These are phyloP conservation scores for Malassezia psittaci DNA, from an alignment of 1,284 basidiomycete species.

Conservation along the genomic window DNA sequence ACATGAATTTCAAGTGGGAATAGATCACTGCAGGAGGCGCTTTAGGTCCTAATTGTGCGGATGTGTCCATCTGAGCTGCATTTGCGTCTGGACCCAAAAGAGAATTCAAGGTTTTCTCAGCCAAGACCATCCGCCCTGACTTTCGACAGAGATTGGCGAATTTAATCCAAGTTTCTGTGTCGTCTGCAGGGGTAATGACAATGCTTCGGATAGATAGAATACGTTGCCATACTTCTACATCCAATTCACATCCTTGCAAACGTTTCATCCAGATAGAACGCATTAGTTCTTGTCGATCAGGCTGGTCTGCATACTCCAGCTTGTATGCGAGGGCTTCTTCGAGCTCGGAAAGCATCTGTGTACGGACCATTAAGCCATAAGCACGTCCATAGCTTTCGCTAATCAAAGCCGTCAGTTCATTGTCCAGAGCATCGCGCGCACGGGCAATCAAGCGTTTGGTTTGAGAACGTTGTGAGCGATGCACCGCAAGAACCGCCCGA, in stretches of 20 bases:
- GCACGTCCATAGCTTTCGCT: conserved; percentile 93
- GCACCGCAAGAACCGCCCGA: conserved; percentile 85
- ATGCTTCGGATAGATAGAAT: conserved; percentile 91
- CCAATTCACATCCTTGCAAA: conserved; percentile 88
- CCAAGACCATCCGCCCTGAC: conserved; percentile 72
- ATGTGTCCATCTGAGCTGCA: conserved; percentile 21
- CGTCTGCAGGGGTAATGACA: conserved; percentile 84
- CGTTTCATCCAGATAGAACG: conserved; percentile 51
- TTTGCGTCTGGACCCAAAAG: conserved; percentile 39
- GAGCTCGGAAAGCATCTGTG: conserved; percentile 95
- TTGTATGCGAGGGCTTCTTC: conserved; percentile 98
- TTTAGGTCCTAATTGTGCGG: conserved; percentile 30
- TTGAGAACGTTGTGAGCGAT: conserved; percentile 87
- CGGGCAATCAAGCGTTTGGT: conserved; percentile 82
- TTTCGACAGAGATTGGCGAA: conserved; percentile 80
- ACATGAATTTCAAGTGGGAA: conserved; percentile 91
- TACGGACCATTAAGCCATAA: conserved; percentile 87
- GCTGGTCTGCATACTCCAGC: conserved; percentile 58
- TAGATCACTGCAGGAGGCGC: conserved; percentile 90
- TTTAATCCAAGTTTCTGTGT: conserved; percentile 94
- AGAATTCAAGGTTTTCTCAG: conserved; percentile 86
- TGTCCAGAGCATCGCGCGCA: conserved; percentile 86
- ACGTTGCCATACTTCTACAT: conserved; percentile 98
- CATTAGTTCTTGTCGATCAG: conserved; percentile 57
- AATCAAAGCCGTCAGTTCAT: conserved; percentile 80